A percentile compares a stretch with the other conserved stretches of the same genome.
Conservation (phyloP, 1,284 basidiomycete genomes). For the Veloporphyrellus conicus region DNA sequence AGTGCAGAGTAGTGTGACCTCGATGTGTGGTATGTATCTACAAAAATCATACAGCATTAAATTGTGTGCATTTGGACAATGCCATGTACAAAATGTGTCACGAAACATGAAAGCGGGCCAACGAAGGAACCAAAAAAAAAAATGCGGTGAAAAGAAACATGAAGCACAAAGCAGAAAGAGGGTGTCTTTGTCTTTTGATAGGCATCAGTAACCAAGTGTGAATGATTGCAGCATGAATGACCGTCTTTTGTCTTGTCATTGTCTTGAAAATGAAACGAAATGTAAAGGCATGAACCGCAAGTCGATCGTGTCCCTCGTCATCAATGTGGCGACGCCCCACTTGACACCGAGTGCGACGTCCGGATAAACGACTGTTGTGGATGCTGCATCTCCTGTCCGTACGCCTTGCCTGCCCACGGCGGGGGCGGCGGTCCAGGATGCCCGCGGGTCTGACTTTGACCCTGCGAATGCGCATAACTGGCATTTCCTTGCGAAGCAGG, state of each 20-base stretch:
- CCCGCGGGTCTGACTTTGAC: slow-evolving; percentile 10
- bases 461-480: slow-evolving; percentile 12
- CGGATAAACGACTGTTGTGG: slow-evolving; percentile 55
- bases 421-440: slow-evolving; percentile 35
- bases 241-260: too few species aligned
- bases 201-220: too few species aligned
- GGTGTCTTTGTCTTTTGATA: too few species aligned
- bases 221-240: too few species aligned
- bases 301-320: neutral
- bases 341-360: slow-evolving; percentile 44
- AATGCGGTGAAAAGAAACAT: too few species aligned
- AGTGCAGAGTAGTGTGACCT: too few species aligned
- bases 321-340: slow-evolving; percentile 40
- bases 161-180: too few species aligned
- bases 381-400: slow-evolving; percentile 47
- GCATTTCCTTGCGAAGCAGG: slow-evolving; percentile 6
- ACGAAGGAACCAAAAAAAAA: too few species aligned
- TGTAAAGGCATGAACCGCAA: neutral
- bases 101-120: neutral
- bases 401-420: slow-evolving; percentile 44
- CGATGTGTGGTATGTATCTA: too few species aligned
- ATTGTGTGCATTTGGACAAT: neutral
- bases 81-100: neutral
- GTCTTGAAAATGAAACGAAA: neutral
- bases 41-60: too few species aligned